These are phyloP conservation scores for Colletotrichum scovillei DNA, from an alignment of 2,329 filamentous ascomycete genomes.

Conservation along the genomic window DNA sequence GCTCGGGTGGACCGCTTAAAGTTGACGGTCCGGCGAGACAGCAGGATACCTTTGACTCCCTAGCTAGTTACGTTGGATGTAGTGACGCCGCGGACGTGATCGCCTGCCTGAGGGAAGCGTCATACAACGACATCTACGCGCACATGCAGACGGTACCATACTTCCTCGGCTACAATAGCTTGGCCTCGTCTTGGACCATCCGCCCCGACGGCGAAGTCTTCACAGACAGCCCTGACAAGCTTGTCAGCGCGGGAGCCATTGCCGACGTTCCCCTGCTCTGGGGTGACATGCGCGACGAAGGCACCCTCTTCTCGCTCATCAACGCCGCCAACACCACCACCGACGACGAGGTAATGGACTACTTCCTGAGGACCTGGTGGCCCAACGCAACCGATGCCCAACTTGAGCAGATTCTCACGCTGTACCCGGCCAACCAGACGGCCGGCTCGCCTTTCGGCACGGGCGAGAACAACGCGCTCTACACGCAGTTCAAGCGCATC, in stretches of 20 bases:
- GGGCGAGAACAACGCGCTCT: constrained; percentile 66
- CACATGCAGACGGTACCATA: constrained; percentile 57
- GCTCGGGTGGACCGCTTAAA: constrained; percentile 63
- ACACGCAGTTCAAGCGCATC: constrained; percentile 73
- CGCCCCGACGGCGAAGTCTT: constrained; percentile 68
- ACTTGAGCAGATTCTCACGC: constrained; percentile 65
- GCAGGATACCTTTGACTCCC: constrained; percentile 63
- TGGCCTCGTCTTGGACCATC: constrained; percentile 69
- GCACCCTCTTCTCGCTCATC: constrained; percentile 71
- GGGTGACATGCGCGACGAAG: constrained; percentile 73
- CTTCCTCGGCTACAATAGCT: constrained; percentile 66
- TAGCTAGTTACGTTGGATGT: constrained; percentile 66
- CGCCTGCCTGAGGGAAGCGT: constrained; percentile 60
- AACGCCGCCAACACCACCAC: constrained; percentile 68
- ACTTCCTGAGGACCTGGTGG: constrained; percentile 59
- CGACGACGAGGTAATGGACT: constrained; percentile 51
- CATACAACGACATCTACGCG: neutral
- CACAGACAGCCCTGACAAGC: constrained; percentile 62
- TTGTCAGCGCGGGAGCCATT: constrained; percentile 60
- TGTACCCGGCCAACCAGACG: constrained; percentile 57
- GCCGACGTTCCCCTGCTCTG: constrained; percentile 68
- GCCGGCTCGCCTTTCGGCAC: constrained; percentile 72
- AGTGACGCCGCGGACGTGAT: constrained; percentile 57
- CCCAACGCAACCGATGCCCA: constrained; percentile 49
- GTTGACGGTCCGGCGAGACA: constrained; percentile 65